Conservation (phyloP, 2,329 filamentous ascomycete species). For the Colletotrichum sp. region DNA sequence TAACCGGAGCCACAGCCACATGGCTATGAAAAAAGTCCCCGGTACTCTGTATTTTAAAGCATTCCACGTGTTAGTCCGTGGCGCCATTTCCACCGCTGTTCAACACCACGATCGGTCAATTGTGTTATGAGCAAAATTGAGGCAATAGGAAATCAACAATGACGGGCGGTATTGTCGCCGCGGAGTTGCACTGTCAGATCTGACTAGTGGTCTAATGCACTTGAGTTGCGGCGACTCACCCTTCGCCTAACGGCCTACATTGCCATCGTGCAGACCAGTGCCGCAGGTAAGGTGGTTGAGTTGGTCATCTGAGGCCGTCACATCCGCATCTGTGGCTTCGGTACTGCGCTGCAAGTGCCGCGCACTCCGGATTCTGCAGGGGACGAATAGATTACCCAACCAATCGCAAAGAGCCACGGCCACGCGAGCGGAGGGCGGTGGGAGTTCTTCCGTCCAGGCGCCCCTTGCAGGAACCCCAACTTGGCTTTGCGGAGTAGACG, state of each 20-base stretch:
- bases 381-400: neutral
- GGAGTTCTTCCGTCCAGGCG: neutral
- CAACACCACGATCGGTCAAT: neutral
- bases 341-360: neutral
- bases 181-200: neutral
- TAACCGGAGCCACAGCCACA: neutral
- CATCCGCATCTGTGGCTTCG: neutral
- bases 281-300: slow-evolving; percentile 9
- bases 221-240: neutral
- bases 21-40: neutral
- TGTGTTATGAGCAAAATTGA: neutral
- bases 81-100: neutral
- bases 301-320: neutral
- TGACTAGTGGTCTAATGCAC: neutral
- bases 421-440: neutral
- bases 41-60: neutral
- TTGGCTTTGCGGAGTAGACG: slow-evolving; percentile 8
- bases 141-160: neutral
- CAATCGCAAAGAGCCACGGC: neutral
- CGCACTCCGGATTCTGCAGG: neutral
- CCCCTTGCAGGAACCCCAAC: neutral
- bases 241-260: neutral
- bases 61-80: neutral
- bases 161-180: neutral
- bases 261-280: neutral